Evolutionary conservation across 129 eudicot genomes (phyloP), one percentile per base, ranked within the genome.

Genomic region (Centella asiatica): DNA sequence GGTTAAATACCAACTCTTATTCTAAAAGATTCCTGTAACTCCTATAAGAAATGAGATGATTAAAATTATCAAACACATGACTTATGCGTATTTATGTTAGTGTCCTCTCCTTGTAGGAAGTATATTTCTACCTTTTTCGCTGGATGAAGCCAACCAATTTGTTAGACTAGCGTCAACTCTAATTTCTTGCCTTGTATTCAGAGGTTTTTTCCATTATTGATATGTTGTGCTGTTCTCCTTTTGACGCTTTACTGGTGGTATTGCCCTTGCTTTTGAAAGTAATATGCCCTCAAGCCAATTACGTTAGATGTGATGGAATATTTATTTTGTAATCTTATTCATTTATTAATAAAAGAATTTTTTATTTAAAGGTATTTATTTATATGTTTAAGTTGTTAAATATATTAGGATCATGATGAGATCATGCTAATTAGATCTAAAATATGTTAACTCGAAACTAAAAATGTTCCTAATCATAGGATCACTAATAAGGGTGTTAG

Each of bases 181-280:
- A 18, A 5, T 1, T 10, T 55, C 60, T 55, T 55, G 60, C 40
- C 14, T 27, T 29, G 6, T 19, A 32, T 32, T 44, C 5, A 20
- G 27, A 7, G 44, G 23, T 68, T 57, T 47, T 46, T 72, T 28
- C 17, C 48, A 65, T 55, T 50, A 69, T 63, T 40, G 63, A 31
- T 51, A 64, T 23, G 53, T 46, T 67, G 68, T 33, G 2, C 67
- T 32, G 40, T 47, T 73, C 73, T 80, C 79, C 56, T 70, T 83
- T 29, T 51, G 69, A 9, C n/a, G 24, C 75, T 64, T 29, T 19
- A 17, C 4, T 18, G 42, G 51, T 47, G 46, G 69, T 49, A 40
- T 33, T 20, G 63, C 11, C 34, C 40, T 19, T 72, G 60, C 42
- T 60, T n/a, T n/a, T n/a, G n/a, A n/a, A n/a, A n/a, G n/a, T n/a